These are phyloP conservation scores for Crithidia fasciculata DNA, from an alignment of 208 protist species.

Conservation along the genomic window DNA sequence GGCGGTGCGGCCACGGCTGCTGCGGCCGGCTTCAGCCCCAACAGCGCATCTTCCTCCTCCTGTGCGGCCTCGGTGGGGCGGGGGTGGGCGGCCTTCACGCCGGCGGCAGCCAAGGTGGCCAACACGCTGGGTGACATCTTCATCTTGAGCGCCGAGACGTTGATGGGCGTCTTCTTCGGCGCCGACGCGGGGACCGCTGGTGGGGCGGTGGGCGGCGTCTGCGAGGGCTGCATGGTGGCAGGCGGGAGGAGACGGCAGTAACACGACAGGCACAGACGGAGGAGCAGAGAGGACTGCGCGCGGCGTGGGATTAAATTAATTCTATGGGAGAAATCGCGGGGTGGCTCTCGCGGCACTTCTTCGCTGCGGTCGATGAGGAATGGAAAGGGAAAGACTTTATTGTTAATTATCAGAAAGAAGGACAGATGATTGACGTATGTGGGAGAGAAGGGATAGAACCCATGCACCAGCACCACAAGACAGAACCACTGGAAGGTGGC, in stretches of 20 bases:
- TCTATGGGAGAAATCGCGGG: too few relatives aligned
- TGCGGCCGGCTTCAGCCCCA: slow-evolving; percentile 30
- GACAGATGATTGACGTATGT: background rate
- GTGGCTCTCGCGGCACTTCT: too few relatives aligned
- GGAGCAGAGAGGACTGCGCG: too few relatives aligned
- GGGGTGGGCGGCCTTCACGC: slow-evolving; percentile 22
- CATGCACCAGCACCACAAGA: too few relatives aligned
- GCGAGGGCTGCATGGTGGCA: slow-evolving; percentile 29
- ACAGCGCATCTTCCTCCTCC: slow-evolving; percentile 48
- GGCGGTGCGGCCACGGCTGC: slow-evolving; percentile 25
- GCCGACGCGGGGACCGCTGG: slow-evolving; percentile 48
- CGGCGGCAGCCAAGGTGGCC: slow-evolving; percentile 28
- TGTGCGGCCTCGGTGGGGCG: slow-evolving; percentile 31
- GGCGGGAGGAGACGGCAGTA: too few relatives aligned
- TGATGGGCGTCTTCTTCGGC: slow-evolving; percentile 74
- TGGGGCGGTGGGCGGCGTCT: slow-evolving; percentile 22
- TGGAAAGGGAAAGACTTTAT: too few relatives aligned
- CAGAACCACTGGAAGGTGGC: too few relatives aligned
- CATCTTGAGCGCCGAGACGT: slow-evolving; percentile 48
- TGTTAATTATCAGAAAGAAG: too few relatives aligned
- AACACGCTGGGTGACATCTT: slow-evolving; percentile 31
- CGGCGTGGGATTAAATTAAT: too few relatives aligned
- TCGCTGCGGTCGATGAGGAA: too few relatives aligned
- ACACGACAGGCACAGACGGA: background rate
- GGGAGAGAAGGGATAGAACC: background rate